Conservation (phyloP, 2,329 filamentous ascomycete genomes). For the Paecilomyces formosus region DNA sequence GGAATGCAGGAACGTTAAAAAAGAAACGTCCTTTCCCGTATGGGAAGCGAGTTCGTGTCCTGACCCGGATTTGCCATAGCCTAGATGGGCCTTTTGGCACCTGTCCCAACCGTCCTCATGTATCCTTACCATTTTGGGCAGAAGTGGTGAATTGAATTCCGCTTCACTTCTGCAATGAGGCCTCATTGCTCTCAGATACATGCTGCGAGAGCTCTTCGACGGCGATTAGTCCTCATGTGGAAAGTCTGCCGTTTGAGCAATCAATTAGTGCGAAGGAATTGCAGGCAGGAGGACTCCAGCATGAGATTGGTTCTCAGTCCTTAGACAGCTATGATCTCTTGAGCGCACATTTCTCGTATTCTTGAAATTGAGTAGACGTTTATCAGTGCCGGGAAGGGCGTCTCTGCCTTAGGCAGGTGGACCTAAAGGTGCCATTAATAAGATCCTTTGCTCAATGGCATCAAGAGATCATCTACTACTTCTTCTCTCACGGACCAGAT, state of each 20-base stretch:
- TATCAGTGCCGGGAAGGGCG: background rate
- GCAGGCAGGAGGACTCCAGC: background rate
- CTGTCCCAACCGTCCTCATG: background rate
- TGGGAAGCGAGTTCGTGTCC: background rate
- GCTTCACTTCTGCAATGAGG: background rate
- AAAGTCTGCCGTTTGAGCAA: background rate
- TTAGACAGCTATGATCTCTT: background rate
- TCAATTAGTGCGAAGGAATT: background rate
- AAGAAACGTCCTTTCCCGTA: background rate
- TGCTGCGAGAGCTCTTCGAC: background rate
- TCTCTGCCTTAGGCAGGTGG: background rate
- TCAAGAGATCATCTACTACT: background rate
- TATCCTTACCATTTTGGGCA: background rate
- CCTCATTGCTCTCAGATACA: background rate
- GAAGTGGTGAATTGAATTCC: background rate
- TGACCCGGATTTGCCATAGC: background rate
- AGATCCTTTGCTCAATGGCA: background rate
- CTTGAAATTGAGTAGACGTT: background rate
- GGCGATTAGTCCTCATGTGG: background rate
- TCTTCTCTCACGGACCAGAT: background rate
- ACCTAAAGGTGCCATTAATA: background rate
- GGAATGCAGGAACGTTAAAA: background rate
- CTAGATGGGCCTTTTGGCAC: background rate
- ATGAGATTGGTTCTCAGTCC: background rate
- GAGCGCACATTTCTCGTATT: background rate